A percentile compares a stretch with the other conserved stretches of the same genome.
phyloP scores from a whole-genome alignment of 345 rosid species.

The Populus pruinosa region DNA sequence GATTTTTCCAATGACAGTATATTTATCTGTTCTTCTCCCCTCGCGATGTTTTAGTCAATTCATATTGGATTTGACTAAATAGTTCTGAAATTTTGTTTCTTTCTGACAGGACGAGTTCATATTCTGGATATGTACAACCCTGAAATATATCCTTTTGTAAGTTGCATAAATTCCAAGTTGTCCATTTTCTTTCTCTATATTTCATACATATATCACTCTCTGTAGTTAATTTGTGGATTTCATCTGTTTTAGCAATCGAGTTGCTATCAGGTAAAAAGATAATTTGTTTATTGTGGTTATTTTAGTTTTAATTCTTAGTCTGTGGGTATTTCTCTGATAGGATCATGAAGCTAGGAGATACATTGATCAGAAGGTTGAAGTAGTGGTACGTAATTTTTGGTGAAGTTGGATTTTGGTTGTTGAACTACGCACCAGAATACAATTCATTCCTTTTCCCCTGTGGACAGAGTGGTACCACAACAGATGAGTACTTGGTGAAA shows the following conservation, averaged over 20 bases:
- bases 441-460: constrained; percentile 6
- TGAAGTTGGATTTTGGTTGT: no score
- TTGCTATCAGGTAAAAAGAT: neutral
- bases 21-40: constrained; percentile 15
- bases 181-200: neutral
- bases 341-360: constrained; percentile 70
- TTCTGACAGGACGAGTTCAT: constrained; percentile 67
- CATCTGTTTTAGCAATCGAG: neutral
- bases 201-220: neutral
- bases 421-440: neutral
- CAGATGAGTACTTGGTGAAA: constrained; percentile 62
- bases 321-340: constrained; percentile 26
- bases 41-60: constrained; percentile 11
- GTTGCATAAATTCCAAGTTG: constrained; percentile 26
- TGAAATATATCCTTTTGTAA: constrained; percentile 81
- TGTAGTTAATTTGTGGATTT: constrained; percentile 5
- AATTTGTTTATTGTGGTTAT: constrained; percentile 7
- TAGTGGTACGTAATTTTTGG: constrained; percentile 42
- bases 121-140: constrained; percentile 89
- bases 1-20: constrained; percentile 79
- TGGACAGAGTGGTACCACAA: constrained; percentile 72
- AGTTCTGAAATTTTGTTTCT: constrained; percentile 2
- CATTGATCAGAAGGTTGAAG: constrained; percentile 80
- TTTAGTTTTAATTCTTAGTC: neutral
- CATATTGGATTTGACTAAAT: constrained; percentile 14